Conservation (phyloP, 257 asterid species). For the Fraxinus excelsior region DNA sequence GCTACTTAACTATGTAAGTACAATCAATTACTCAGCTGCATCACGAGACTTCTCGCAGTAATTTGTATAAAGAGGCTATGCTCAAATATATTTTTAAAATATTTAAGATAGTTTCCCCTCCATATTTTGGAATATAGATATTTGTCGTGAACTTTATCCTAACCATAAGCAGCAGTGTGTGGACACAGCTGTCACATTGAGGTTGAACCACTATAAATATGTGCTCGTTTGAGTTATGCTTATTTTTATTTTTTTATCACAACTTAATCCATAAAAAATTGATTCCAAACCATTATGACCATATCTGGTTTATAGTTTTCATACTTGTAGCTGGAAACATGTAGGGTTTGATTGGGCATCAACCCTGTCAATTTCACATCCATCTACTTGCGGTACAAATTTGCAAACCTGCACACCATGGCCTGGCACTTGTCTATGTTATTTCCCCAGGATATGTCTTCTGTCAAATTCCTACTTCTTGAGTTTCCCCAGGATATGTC, state of each 20-base stretch:
- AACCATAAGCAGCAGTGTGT: not conserved
- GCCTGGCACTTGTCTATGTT: not conserved
- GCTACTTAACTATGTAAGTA: conserved; percentile 49
- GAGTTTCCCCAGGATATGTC: not conserved
- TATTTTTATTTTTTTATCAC: no score
- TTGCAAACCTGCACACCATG: not conserved
- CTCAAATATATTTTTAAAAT: not conserved
- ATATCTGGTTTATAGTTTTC: not conserved
- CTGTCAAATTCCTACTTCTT: no score
- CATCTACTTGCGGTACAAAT: not conserved
- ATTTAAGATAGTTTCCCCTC: not conserved
- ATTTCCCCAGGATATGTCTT: not conserved
- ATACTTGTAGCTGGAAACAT: not conserved
- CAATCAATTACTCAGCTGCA: conserved; percentile 13
- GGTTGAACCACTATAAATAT: not conserved
- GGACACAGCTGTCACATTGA: not conserved
- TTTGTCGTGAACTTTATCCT: not conserved
- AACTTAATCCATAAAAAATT: not conserved
- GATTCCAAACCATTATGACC: not conserved
- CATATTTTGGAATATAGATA: not conserved
- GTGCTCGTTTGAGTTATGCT: not conserved
- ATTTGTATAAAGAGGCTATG: not conserved
- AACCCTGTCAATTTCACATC: not conserved
- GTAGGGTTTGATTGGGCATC: conserved; percentile 5
- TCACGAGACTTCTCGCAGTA: not conserved